A percentile compares a stretch with the other conserved stretches of the same genome.
Evolutionary conservation across 805 yeast genomes (phyloP).

Genomic region (Candida fluviatilis): DNA sequence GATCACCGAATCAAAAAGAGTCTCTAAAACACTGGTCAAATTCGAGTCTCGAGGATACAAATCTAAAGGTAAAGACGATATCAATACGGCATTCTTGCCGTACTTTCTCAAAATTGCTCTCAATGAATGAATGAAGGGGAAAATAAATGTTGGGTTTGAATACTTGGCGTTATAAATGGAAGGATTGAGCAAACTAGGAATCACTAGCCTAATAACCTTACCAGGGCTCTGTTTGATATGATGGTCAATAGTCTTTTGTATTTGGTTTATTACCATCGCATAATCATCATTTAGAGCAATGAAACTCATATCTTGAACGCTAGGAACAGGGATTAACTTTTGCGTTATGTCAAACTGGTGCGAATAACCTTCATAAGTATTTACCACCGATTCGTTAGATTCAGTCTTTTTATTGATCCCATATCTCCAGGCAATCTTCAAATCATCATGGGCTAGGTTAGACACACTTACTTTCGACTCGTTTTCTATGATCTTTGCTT

Average conservation of each 20-base stretch:
- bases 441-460: constrained; percentile 46
- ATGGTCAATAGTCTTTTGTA: constrained; percentile 33
- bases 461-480: constrained; percentile 66
- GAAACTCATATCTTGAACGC: constrained; percentile 54
- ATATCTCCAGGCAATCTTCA: constrained; percentile 95
- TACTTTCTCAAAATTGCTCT: constrained; percentile 49
- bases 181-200: constrained; percentile 82
- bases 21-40: constrained; percentile 50
- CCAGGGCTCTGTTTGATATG: constrained; percentile 37
- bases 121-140: constrained; percentile 61
- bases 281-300: constrained; percentile 36
- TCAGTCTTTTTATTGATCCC: constrained; percentile 39
- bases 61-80: constrained; percentile 59
- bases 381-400: constrained; percentile 5
- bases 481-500: constrained; percentile 50
- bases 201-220: constrained; percentile 56
- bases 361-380: constrained; percentile 48
- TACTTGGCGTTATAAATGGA: constrained; percentile 56
- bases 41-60: constrained; percentile 54
- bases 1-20: constrained; percentile 60
- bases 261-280: constrained; percentile 29
- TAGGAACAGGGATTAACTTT: constrained; percentile 63
- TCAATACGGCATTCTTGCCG: constrained; percentile 42
- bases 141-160: constrained; percentile 42
- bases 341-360: constrained; percentile 77